Evolutionary conservation across 2,329 filamentous ascomycete genomes (phyloP).

Genomic region (Neoascochyta sp.): DNA sequence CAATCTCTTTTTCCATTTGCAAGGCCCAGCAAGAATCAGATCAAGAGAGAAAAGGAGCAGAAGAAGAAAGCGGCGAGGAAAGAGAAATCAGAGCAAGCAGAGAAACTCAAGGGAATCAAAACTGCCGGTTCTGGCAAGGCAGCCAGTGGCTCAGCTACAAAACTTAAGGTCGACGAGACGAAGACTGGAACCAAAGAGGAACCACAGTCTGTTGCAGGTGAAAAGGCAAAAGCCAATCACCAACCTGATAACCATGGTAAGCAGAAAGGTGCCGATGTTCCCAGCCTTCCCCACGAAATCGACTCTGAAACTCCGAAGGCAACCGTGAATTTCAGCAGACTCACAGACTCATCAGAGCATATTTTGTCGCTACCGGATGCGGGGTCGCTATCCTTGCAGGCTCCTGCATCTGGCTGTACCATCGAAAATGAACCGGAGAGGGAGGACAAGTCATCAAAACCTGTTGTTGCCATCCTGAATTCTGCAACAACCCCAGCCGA

Average conservation of each 20-base stretch:
- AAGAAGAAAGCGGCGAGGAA: conserved; percentile 38
- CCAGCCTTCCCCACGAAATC: conserved; percentile 4
- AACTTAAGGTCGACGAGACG: background rate
- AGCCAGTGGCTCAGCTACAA: background rate
- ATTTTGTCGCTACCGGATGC: too few species aligned
- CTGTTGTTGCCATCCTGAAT: too few species aligned
- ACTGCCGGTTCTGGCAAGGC: conserved; percentile 5
- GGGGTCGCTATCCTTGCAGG: too few species aligned
- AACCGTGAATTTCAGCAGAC: too few species aligned
- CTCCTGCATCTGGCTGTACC: too few species aligned
- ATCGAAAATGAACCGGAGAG: too few species aligned
- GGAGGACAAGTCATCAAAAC: too few species aligned
- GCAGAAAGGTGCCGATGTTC: conserved; percentile 7
- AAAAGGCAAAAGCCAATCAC: background rate
- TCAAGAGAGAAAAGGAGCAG: conserved; percentile 32
- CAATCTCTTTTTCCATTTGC: conserved; percentile 31
- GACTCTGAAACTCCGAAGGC: conserved; percentile 16
- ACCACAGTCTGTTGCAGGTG: background rate
- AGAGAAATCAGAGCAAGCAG: conserved; percentile 15
- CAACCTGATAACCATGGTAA: conserved; percentile 8
- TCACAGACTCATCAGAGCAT: too few species aligned
- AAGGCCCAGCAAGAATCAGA: conserved; percentile 24
- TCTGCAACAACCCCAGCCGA: too few species aligned
- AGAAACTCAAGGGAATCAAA: conserved; percentile 9
- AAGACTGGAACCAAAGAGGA: background rate